Evolutionary conservation across 2,329 filamentous ascomycete species (phyloP).

Genomic region (Tolypocladium sp.): DNA sequence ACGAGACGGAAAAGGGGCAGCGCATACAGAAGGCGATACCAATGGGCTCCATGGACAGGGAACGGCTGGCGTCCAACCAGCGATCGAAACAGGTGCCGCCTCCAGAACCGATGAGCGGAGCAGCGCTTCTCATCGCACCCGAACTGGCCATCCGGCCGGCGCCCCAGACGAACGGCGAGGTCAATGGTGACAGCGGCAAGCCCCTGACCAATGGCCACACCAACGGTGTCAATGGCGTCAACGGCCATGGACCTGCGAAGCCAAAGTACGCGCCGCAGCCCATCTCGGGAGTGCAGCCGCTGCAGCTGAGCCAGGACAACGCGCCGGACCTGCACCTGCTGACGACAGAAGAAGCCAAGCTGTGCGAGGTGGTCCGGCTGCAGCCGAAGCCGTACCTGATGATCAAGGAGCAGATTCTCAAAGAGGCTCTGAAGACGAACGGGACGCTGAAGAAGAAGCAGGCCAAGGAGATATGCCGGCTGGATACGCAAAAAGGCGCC

Average conservation of each 20-base stretch:
- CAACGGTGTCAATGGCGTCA: slow-evolving; percentile 37
- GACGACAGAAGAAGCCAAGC: slow-evolving; percentile 71
- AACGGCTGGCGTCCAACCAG: slow-evolving; percentile 61
- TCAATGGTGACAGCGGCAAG: slow-evolving; percentile 42
- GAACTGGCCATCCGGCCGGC: slow-evolving; percentile 59
- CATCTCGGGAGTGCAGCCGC: slow-evolving; percentile 51
- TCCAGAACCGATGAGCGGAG: slow-evolving; percentile 64
- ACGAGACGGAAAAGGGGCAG: slow-evolving; percentile 76
- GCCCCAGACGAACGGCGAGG: slow-evolving; percentile 21
- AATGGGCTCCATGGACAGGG: slow-evolving; percentile 77
- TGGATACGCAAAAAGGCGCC: slow-evolving; percentile 78
- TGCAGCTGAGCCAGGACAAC: slow-evolving; percentile 65
- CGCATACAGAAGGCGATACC: slow-evolving; percentile 62
- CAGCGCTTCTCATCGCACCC: slow-evolving; percentile 67
- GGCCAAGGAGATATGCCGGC: slow-evolving; percentile 72
- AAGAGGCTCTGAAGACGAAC: slow-evolving; percentile 82
- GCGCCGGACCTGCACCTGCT: slow-evolving; percentile 79
- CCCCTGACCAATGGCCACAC: slow-evolving; percentile 42
- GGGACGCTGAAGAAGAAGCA: slow-evolving; percentile 90
- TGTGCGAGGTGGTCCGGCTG: slow-evolving; percentile 76
- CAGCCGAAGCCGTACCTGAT: slow-evolving; percentile 92
- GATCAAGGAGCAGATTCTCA: slow-evolving; percentile 87
- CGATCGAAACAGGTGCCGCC: slow-evolving; percentile 57
- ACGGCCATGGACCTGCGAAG: slow-evolving; percentile 26
- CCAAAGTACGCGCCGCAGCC: slow-evolving; percentile 45